Percentiles rank a stretch among this genome's conserved stretches.
Conservation (phyloP, 2,329 filamentous ascomycete genomes). For the Paecilomyces dactylethromorphus region DNA sequence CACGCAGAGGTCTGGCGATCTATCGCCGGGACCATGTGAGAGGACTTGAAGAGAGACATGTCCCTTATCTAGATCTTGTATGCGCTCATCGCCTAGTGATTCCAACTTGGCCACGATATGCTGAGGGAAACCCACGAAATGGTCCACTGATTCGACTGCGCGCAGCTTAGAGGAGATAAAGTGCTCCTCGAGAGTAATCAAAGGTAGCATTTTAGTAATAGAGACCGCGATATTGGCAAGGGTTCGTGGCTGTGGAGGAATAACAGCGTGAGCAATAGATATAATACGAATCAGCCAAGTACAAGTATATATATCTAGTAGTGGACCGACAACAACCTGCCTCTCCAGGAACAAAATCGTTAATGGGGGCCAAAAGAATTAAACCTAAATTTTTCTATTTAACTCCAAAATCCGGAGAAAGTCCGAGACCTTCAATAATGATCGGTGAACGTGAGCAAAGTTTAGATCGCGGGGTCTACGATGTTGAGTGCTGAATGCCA, state of each 20-base stretch:
- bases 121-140: constrained; percentile 9
- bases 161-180: constrained; percentile 8
- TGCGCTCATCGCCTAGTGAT: constrained; percentile 3
- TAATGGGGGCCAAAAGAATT: too few species aligned
- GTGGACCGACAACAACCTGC: too few species aligned
- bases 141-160: constrained; percentile 4
- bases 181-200: constrained; percentile 17
- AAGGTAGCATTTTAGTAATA: constrained; percentile 6
- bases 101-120: constrained; percentile 9
- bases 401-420: too few species aligned
- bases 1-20: constrained; percentile 4
- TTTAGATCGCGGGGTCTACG: neutral
- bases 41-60: constrained; percentile 8
- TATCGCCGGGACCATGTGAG: constrained; percentile 11
- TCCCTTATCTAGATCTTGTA: constrained; percentile 7
- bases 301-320: too few species aligned
- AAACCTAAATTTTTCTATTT: too few species aligned
- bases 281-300: neutral
- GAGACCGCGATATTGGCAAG: neutral
- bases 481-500: neutral
- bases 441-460: neutral
- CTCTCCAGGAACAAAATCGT: too few species aligned
- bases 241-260: too few species aligned
- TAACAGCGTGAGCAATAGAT: neutral
- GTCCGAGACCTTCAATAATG: too few species aligned